phyloP scores from a whole-genome alignment of 1,139 yeast genomes.

The Diutina pseudorugosa region DNA sequence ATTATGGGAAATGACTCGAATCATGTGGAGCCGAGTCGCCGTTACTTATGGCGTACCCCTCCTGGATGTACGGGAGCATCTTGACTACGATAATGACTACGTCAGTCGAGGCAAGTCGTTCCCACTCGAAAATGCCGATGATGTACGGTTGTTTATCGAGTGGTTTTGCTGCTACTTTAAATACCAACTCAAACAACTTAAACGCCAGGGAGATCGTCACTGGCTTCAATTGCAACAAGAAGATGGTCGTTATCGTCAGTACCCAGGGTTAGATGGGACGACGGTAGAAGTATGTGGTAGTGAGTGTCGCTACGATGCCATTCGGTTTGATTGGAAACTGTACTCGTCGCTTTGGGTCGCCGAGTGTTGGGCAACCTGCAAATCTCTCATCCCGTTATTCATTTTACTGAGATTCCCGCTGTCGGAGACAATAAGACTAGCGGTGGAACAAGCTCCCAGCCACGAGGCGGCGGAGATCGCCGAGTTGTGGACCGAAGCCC shows the following conservation, averaged over 20 bases:
- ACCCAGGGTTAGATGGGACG: neutral
- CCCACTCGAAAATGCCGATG: neutral
- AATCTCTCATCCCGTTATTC: neutral
- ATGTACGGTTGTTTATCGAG: neutral
- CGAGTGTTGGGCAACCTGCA: neutral
- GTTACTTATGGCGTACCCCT: neutral
- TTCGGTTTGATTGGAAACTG: neutral
- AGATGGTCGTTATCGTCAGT: neutral
- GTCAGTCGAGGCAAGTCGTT: neutral
- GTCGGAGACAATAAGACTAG: neutral
- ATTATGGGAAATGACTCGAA: neutral
- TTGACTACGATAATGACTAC: neutral
- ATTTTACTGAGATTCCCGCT: neutral
- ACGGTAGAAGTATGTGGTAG: neutral
- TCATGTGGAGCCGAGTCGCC: neutral
- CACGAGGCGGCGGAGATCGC: neutral
- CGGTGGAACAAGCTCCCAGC: neutral
- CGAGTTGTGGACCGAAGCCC: neutral
- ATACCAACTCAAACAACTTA: neutral
- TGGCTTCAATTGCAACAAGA: neutral
- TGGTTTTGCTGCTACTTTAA: neutral
- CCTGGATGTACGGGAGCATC: neutral
- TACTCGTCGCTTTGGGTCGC: neutral
- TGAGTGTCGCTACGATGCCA: neutral
- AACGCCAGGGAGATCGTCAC: neutral